Base-by-base conservation (phyloP, 2,329 filamentous ascomycete species). In the Botrytis sinoallii region DNA sequence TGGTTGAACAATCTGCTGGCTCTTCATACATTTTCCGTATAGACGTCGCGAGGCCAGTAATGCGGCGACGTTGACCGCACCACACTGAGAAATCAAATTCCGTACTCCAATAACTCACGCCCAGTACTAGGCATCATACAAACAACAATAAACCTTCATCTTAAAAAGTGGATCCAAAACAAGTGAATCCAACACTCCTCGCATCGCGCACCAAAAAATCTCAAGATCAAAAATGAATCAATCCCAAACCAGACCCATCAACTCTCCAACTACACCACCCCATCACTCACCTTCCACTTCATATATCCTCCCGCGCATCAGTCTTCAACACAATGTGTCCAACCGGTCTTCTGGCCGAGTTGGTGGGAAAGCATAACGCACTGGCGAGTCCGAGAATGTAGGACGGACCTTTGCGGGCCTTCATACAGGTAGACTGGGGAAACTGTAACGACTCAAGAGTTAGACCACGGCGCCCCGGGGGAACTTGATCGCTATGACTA, bases 351-450 rank as follows among this genome's bases (percentile, higher is more conserved):
- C 1, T 57, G 52, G 52, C 52, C 52, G n/a, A 57, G 52, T 57
- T 57, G 52, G 52, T 7, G 16, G 52, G 8, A 57, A 57, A 57
- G 52, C 52, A 57, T 57, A 57, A 57, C 52, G 52, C 0, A 57
- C n/a, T 57, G 46, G 65, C 65, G 65, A 38, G 46, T 55, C 25
- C 42, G 64, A 67, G 32, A 67, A 52, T 68, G 35, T 55, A 68
- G 48, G 65, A 38, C 44, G 44, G 42, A 66, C 42, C 63, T 66
- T 66, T 32, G 18, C 63, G 42, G 63, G 63, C 63, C 5, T 66
- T 46, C 63, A 66, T 32, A 66, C 63, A 66, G 63, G 63, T 66
- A 66, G 48, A n/a, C 63, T 35, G 18, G 29, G 44, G 64, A 52
- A 20, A 66, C 64, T 66, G 64, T 66, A 66, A 66, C 44, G 38